phyloP scores from a whole-genome alignment of 768 basidiomycete species.

The Tricholoma hemisulphureum region DNA sequence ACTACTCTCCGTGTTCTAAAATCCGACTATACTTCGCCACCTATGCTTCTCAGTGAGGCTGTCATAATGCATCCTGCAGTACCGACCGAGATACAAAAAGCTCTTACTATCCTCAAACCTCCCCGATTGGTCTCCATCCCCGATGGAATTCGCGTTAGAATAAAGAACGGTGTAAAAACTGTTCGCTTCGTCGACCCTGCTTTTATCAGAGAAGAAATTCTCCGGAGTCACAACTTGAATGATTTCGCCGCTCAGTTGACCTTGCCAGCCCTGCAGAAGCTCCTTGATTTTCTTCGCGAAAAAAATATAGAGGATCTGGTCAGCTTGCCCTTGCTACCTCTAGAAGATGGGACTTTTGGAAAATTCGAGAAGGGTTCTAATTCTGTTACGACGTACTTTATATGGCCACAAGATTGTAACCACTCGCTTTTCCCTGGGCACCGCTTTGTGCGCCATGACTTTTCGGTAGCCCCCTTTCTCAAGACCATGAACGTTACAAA shows the following conservation, averaged over 20 bases:
- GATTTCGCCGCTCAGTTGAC: slow-evolving; percentile 12
- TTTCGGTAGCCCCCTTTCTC: slow-evolving; percentile 20
- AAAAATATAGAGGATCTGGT: slow-evolving; percentile 15
- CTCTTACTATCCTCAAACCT: slow-evolving; percentile 21
- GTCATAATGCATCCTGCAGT: background rate
- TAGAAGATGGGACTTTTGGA: slow-evolving; percentile 32
- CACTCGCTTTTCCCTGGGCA: slow-evolving; percentile 21
- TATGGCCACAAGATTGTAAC: slow-evolving; percentile 23
- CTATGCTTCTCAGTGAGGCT: background rate
- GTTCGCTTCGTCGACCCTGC: slow-evolving; percentile 20
- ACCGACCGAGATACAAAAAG: slow-evolving; percentile 13
- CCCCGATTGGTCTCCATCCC: slow-evolving; percentile 19
- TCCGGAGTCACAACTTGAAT: slow-evolving; percentile 6
- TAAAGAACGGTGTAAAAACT: slow-evolving; percentile 15
- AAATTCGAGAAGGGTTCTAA: slow-evolving; percentile 18
- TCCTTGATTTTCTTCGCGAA: slow-evolving; percentile 26
- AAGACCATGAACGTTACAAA: slow-evolving; percentile 25
- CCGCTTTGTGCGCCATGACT: slow-evolving; percentile 27
- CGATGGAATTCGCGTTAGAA: slow-evolving; percentile 15
- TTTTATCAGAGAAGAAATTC: slow-evolving; percentile 27
- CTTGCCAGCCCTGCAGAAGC: slow-evolving; percentile 19
- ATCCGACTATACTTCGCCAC: background rate
- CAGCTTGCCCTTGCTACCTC: slow-evolving; percentile 35
- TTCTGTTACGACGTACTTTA: slow-evolving; percentile 20
- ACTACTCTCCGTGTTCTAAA: slow-evolving; percentile 5